Evolutionary conservation across 2,329 filamentous ascomycete species (phyloP).

Genomic region (Macrophomina tecta): DNA sequence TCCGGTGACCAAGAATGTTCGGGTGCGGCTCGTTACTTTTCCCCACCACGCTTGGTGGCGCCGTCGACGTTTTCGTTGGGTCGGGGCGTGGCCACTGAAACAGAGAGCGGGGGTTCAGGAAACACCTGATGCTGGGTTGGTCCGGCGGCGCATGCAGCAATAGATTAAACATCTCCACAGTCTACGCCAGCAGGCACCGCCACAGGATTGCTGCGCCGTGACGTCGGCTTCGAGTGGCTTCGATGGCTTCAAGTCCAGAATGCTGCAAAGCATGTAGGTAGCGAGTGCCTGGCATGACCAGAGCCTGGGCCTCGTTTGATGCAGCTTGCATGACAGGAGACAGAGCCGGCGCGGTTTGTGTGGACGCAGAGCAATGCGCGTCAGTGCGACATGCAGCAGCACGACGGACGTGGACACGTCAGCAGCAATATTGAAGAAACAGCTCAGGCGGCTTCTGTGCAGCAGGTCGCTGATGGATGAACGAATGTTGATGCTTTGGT

Average conservation of each 20-base stretch:
- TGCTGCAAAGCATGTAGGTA: background rate
- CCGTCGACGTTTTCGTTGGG: background rate
- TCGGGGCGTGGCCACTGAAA: background rate
- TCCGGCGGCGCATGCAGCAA: background rate
- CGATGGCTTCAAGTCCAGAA: background rate
- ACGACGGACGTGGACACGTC: background rate
- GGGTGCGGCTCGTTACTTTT: background rate
- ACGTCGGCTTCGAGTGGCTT: background rate
- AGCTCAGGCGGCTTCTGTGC: background rate
- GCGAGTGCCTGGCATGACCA: background rate
- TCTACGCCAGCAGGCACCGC: background rate
- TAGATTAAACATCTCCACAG: background rate
- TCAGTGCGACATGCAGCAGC: background rate
- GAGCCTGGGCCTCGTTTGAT: background rate
- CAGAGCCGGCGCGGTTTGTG: background rate
- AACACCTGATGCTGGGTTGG: background rate
- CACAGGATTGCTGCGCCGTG: constrained; percentile 1
- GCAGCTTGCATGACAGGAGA: background rate
- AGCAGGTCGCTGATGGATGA: background rate
- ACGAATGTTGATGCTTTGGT: background rate
- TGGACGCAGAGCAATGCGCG: background rate
- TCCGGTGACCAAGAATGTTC: background rate
- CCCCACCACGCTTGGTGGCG: background rate
- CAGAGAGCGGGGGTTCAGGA: background rate
- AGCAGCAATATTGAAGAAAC: background rate